A percentile compares a stretch with the other conserved stretches of the same genome.
phyloP scores from a whole-genome alignment of 352 stramenopile genomes.

The Pythium plurisporium region DNA sequence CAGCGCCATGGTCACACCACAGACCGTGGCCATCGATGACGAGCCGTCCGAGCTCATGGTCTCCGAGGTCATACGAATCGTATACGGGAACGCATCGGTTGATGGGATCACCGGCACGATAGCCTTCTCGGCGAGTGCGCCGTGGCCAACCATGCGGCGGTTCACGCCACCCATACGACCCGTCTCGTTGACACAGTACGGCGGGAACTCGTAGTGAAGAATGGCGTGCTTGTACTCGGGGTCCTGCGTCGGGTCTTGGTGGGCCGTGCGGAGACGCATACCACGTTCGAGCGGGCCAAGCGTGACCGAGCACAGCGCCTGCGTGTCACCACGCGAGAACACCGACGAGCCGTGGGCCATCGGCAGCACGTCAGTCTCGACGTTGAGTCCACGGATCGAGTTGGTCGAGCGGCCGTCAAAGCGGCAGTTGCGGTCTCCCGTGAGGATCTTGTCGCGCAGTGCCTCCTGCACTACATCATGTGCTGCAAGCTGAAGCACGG shows the following conservation, averaged over 20 bases:
- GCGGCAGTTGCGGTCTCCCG: slow-evolving; percentile 47
- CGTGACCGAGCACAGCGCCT: slow-evolving; percentile 88
- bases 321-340: slow-evolving; percentile 86
- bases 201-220: slow-evolving; percentile 98
- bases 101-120: slow-evolving; percentile 90
- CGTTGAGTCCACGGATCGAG: slow-evolving; percentile 81
- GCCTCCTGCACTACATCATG: slow-evolving; percentile 76
- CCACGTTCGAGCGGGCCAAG: slow-evolving; percentile 76
- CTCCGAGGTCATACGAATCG: slow-evolving; percentile 95
- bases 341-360: slow-evolving; percentile 88
- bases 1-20: slow-evolving; percentile 94
- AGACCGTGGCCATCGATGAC: slow-evolving; percentile 96
- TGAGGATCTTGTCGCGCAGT: slow-evolving; percentile 65
- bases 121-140: slow-evolving; percentile 95
- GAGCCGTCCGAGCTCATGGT: slow-evolving; percentile 94
- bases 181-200: slow-evolving; percentile 96
- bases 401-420: slow-evolving; percentile 82
- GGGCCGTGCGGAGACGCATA: slow-evolving; percentile 58
- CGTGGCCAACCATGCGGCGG: slow-evolving; percentile 95
- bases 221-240: slow-evolving; percentile 82
- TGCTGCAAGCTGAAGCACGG: slow-evolving; percentile 50
- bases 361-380: slow-evolving; percentile 84
- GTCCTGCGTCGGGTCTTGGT: slow-evolving; percentile 38
- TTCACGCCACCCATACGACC: slow-evolving; percentile 83
- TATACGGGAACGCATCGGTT: slow-evolving; percentile 94